Conservation (phyloP, 129 eudicot species). For the Helianthus annuus region DNA sequence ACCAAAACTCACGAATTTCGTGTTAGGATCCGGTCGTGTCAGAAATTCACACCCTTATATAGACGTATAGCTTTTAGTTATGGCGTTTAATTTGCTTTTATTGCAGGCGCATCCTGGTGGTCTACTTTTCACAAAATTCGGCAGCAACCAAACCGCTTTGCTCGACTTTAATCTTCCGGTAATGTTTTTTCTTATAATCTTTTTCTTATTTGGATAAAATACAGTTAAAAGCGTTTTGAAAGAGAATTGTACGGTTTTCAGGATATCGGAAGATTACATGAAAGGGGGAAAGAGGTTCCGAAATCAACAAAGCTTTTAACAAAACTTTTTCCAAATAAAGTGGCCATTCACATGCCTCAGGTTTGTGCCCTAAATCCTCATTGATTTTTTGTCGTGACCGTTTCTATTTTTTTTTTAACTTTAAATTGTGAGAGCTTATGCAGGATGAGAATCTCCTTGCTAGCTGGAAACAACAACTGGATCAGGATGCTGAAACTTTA, state of each 20-base stretch:
- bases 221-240: background rate
- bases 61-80: background rate
- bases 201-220: background rate
- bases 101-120: slow-evolving; percentile 88
- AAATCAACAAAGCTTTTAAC: slow-evolving; percentile 72
- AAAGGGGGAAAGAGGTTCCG: slow-evolving; percentile 69
- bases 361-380: slow-evolving; percentile 40
- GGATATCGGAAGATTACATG: slow-evolving; percentile 86
- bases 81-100: slow-evolving; percentile 16
- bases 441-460: slow-evolving; percentile 88
- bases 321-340: slow-evolving; percentile 86
- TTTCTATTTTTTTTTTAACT: background rate
- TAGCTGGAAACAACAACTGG: slow-evolving; percentile 81
- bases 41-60: no score
- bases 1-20: no score
- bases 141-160: slow-evolving; percentile 87
- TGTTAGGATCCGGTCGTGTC: no score
- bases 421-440: slow-evolving; percentile 7
- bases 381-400: background rate
- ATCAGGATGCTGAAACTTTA: slow-evolving; percentile 75
- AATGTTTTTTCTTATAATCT: slow-evolving; percentile 19
- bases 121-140: slow-evolving; percentile 86
- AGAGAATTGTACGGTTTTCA: slow-evolving; percentile 25
- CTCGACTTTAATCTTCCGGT: slow-evolving; percentile 89
- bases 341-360: slow-evolving; percentile 91